Evolutionary conservation across 805 yeast genomes (phyloP).

Genomic region (Yarrowia sp.): DNA sequence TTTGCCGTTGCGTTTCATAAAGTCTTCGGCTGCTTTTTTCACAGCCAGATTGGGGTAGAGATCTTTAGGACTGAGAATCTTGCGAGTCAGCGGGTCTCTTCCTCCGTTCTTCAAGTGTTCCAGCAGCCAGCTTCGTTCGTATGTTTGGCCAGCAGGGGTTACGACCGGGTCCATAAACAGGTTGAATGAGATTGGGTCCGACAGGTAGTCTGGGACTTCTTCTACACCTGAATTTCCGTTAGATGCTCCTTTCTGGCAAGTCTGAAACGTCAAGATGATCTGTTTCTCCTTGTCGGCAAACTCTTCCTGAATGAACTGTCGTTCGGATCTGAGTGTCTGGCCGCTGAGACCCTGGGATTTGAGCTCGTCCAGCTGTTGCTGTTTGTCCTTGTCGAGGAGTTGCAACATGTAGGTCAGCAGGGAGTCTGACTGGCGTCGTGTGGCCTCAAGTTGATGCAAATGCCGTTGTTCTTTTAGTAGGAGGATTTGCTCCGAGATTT

Average conservation of each 20-base stretch:
- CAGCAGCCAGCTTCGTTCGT: constrained; percentile 42
- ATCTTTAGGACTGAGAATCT: constrained; percentile 38
- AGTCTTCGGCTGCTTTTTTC: constrained; percentile 40
- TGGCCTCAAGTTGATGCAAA: background rate
- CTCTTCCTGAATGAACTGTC: background rate
- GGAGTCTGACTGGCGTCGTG: background rate
- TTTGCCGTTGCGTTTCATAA: background rate
- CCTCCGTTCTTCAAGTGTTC: constrained; percentile 40
- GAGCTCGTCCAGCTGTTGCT: background rate
- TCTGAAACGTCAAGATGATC: background rate
- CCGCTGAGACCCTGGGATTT: background rate
- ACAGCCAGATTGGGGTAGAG: constrained; percentile 44
- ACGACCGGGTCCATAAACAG: constrained; percentile 45
- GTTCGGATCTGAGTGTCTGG: background rate
- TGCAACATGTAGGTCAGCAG: background rate
- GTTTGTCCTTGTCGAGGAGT: background rate
- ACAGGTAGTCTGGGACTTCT: constrained; percentile 41
- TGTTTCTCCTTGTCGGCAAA: background rate
- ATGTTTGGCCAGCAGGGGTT: constrained; percentile 45
- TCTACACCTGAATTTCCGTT: background rate
- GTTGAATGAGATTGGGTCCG: constrained; percentile 45
- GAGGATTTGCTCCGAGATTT: constrained; percentile 11
- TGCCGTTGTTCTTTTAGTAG: background rate
- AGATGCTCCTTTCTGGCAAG: background rate
- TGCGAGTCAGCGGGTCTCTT: constrained; percentile 45